Base-by-base conservation (phyloP, 2,329 filamentous ascomycete species). In the Amauroascus niger region DNA sequence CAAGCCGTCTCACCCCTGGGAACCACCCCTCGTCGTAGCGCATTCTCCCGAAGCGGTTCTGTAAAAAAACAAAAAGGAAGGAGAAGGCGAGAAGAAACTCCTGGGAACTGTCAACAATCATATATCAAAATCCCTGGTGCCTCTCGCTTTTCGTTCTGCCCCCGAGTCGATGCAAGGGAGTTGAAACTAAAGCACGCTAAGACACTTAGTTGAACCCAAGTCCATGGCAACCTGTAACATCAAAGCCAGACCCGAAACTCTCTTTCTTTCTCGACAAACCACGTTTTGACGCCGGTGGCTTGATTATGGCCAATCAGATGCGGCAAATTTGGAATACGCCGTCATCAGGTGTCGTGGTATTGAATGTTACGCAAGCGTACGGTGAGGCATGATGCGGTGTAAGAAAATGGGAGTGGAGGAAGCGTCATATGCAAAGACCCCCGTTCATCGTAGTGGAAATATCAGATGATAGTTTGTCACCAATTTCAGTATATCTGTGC, bases 181-280 rank as follows among this genome's bases (percentile, higher is more conserved):
- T 52, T 37, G 18, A 26, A 52, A 35, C 39, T 52, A 44, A 35
- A 52, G 28, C 49, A 28, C 49, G 49, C 49, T 52, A 52, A 37
- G n/a, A 26, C 18, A 22, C 28, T 51, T 44, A 45, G 40, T 52
- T 20, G 49, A 52, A 52, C 49, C 49, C 49, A 52, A 45, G 49
- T 28, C 49, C 49, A 52, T 52, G 49, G 49, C 49, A 49, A 49
- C 28, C 47, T 39, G 20, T 40, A 35, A 49, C 39, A 37, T 26
- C 22, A 30, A 52, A 37, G 40, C 30, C 26, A 35, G 18, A 52
- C 40, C 49, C 49, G 49, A 52, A 52, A 52, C 49, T 52, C 18
- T 44, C 39, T 52, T 52, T 35, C 28, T 16, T 22, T 6, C n/a
- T n/a, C n/a, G n/a, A n/a, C n/a, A 43, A 51, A 51, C 37, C 37